Base-by-base conservation (phyloP, 1,284 basidiomycete genomes). In the Sanguinoderma infundibulare region DNA sequence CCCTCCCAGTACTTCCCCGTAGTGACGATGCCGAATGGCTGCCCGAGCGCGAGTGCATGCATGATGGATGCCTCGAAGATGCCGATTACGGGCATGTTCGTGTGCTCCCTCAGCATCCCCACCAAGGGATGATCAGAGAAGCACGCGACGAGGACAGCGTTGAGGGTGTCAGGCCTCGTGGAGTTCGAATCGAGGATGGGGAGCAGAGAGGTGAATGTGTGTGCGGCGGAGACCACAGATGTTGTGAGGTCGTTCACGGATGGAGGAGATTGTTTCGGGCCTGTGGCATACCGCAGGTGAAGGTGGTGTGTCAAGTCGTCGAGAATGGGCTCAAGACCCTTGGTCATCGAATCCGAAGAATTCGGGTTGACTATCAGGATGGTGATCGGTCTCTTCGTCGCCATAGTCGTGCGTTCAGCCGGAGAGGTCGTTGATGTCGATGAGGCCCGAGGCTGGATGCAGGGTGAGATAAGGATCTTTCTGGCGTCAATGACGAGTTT, bases 301-400 rank as follows among this genome's bases (percentile, higher is more conserved):
- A 73, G 52, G 26, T 35, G 24, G 61, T 69, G 65, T 5, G 65
- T 32, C 28, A 72, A 69, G 30, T 75, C 15, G 71, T 75, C 40
- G 71, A 81, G 64, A 9, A 62, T 53, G 69, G 79, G 69, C 76
- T 80, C 60, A 12, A 79, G 68, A 9, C 68, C 71, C 6, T 71
- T 68, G 20, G 81, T 81, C 71, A 82, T 79, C 28, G 72, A 76
- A 36, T 68, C 54, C 0, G 82, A 80, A 8, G 82, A 81, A 65
- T 84, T 84, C 10, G 83, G 83, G 63, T 84, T 84, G 70, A 83
- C 77, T 53, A 84, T 66, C 9, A 83, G 78, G 35, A 85, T 67
- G 1, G 59, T 60, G 26, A 63, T 54, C n/a, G 17, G 8, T 44
- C 17, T 15, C 30, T 22, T 20, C 10, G 7, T 47, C n/a, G 53